These are phyloP conservation scores for Cornus florida DNA, from an alignment of 148 eudicot species.

Conservation along the genomic window DNA sequence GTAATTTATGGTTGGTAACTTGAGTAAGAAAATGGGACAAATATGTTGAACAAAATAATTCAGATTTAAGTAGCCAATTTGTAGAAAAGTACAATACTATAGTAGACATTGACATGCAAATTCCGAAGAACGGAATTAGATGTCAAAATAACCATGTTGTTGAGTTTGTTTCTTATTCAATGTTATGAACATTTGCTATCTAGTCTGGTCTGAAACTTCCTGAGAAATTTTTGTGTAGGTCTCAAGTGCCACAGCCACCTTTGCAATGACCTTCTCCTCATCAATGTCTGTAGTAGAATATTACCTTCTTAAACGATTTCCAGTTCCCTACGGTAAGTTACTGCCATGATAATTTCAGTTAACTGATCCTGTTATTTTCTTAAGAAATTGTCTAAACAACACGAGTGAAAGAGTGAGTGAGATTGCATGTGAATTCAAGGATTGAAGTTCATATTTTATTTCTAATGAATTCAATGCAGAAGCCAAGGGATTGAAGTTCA, in stretches of 20 bases:
- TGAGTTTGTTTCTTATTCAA: conserved; percentile 6
- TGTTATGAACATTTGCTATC: not conserved
- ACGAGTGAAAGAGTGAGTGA: not conserved
- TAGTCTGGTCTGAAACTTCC: conserved; percentile 6
- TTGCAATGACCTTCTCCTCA: conserved; percentile 94
- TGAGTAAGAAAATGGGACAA: not conserved
- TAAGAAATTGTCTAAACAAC: not conserved
- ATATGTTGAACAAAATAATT: not conserved
- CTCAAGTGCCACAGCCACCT: conserved; percentile 96
- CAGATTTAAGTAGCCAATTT: not conserved
- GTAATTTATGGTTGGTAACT: too few relatives aligned
- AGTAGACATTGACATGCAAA: not conserved
- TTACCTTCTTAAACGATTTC: conserved; percentile 93
- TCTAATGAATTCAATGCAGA: too few relatives aligned
- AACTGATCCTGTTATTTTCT: not conserved
- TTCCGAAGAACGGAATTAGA: not conserved
- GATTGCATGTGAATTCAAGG: not conserved
- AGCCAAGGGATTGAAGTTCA: too few relatives aligned
- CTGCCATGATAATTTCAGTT: not conserved
- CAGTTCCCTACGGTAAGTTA: conserved; percentile 82
- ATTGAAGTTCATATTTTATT: not conserved
- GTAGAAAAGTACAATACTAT: not conserved
- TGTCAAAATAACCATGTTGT: not conserved
- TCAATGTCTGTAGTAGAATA: conserved; percentile 96
- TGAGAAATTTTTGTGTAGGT: conserved; percentile 45